Evolutionary conservation across 305 asterid genomes (phyloP).

Genomic region (Rubia tinctorum): DNA sequence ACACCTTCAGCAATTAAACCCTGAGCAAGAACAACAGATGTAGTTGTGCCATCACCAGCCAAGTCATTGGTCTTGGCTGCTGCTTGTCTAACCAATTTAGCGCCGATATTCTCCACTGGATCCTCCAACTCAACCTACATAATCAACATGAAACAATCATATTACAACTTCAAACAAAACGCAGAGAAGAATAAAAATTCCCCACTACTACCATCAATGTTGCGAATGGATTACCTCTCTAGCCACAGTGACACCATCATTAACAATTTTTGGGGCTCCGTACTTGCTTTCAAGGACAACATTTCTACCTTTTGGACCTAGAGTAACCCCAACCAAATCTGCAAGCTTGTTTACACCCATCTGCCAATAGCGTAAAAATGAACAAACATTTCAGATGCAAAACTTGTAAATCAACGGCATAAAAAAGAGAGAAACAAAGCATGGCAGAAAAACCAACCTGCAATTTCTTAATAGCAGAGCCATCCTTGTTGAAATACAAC

Average conservation of each 20-base stretch:
- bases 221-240: conserved; percentile 48
- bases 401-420: background rate
- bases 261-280: conserved; percentile 92
- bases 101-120: conserved; percentile 97
- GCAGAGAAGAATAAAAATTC: background rate
- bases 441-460: conserved; percentile 38
- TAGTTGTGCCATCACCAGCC: conserved; percentile 99
- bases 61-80: conserved; percentile 97
- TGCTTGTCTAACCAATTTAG: conserved; percentile 93
- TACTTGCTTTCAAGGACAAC: conserved; percentile 97
- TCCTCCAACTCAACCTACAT: conserved; percentile 94
- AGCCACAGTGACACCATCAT: conserved; percentile 96
- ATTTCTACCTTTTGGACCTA: conserved; percentile 97
- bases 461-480: conserved; percentile 83
- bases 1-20: conserved; percentile 98
- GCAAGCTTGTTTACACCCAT: conserved; percentile 92
- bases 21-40: conserved; percentile 97
- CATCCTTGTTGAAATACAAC: conserved; percentile 88
- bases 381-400: background rate
- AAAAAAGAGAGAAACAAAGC: background rate
- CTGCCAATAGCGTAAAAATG: conserved; percentile 33
- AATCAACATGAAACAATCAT: background rate
- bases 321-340: conserved; percentile 94
- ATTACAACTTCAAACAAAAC: background rate
- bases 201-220: background rate